These are phyloP conservation scores for Austroboletus novae-zelandiae DNA, from an alignment of 1,284 basidiomycete species.

Conservation along the genomic window DNA sequence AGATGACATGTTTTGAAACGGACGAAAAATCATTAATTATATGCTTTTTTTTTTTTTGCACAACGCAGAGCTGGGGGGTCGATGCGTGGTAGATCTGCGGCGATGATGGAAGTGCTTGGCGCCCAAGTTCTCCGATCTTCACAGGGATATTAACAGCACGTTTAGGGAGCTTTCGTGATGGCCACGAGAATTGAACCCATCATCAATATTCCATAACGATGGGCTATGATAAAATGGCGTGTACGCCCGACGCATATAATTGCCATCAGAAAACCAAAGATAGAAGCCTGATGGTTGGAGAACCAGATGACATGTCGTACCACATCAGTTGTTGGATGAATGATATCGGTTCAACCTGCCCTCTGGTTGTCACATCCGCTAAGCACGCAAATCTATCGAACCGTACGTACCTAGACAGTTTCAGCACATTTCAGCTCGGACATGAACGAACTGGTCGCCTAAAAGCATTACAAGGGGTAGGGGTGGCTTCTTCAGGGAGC, in stretches of 20 bases:
- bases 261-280: constrained; percentile 15
- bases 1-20: constrained; percentile 3
- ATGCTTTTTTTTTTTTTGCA: neutral
- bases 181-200: neutral
- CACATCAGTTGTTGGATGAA: neutral
- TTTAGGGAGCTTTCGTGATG: neutral
- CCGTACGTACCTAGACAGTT: constrained; percentile 8
- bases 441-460: neutral
- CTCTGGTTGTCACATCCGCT: neutral
- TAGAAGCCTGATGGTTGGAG: constrained; percentile 13
- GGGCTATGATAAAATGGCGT: neutral
- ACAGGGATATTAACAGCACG: constrained; percentile 2
- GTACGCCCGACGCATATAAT: neutral
- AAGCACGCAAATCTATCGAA: neutral
- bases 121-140: constrained; percentile 1
- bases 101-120: neutral
- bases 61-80: too few species aligned
- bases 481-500: neutral
- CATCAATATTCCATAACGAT: neutral
- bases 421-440: constrained; percentile 4
- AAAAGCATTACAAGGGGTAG: neutral
- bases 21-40: neutral
- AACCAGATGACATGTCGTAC: too few species aligned
- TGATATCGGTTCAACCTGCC: neutral
- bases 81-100: too few species aligned